These are phyloP conservation scores for Podila epigama DNA, from an alignment of 192 early-diverging fungal species.

Conservation along the genomic window DNA sequence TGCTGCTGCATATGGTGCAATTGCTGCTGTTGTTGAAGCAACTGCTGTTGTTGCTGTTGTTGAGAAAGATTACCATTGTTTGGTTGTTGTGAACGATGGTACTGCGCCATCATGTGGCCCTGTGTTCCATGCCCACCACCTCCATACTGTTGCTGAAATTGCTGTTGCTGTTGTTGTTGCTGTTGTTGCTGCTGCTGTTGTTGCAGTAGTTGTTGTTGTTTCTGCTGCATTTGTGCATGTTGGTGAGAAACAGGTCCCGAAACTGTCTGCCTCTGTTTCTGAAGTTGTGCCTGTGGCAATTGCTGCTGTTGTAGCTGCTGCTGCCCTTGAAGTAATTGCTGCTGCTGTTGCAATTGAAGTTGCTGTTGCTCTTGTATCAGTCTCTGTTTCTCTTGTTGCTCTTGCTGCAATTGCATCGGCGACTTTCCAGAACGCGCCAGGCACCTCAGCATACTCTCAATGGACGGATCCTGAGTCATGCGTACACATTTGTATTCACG, in stretches of 20 bases:
- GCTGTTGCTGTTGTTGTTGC: background rate
- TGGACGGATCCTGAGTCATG: slow-evolving; percentile 18
- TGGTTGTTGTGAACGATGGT: slow-evolving; percentile 32
- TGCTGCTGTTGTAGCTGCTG: too few species aligned
- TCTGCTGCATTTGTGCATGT: background rate
- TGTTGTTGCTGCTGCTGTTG: background rate
- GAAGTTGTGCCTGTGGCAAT: too few species aligned
- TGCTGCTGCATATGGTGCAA: slow-evolving; percentile 9
- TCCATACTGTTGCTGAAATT: too few species aligned
- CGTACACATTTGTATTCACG: slow-evolving; percentile 44
- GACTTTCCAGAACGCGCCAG: slow-evolving; percentile 22
- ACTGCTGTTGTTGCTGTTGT: too few species aligned
- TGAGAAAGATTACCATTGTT: too few species aligned
- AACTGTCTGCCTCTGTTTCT: too few species aligned
- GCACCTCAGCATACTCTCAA: slow-evolving; percentile 36
- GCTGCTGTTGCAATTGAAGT: slow-evolving; percentile 17
- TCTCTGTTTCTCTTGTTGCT: background rate
- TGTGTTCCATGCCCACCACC: too few species aligned
- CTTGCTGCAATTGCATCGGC: slow-evolving; percentile 17
- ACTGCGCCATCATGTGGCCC: too few species aligned
- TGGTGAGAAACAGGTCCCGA: too few species aligned
- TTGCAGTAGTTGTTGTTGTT: background rate
- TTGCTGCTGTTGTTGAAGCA: too few species aligned
- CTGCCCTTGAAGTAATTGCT: slow-evolving; percentile 5
- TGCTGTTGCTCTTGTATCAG: background rate